Base-by-base conservation (phyloP, 1,139 yeast genomes). In the Diutina rugosa region DNA sequence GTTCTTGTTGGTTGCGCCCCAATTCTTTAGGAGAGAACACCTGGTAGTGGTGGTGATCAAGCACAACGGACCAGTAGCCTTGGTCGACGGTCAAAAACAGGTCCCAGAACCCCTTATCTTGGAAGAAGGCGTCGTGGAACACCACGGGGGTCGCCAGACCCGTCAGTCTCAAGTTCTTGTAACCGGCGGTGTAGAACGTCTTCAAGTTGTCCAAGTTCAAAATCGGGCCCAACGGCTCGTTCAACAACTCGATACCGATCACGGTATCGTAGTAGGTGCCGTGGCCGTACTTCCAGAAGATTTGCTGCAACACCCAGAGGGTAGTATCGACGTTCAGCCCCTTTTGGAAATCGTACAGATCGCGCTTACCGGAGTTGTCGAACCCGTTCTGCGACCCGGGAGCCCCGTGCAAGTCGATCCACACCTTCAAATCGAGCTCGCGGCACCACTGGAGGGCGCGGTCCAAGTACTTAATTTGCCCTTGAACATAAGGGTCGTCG, bases 381-480 rank as follows among this genome's bases (percentile, higher is more conserved):
- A 91, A 91, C 26, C 98, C 97, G 67, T 91, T 91, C 71, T 91
- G 98, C 26, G 96, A 87, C n/a, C 97, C 98, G 55, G 97, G 95
- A 35, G 90, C 95, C 58, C 98, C 98, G 68, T 91, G 99, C 63
- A 91, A 73, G 69, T 91, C 99, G 57, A 91, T 78, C 97, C 97
- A 90, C 28, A 82, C 95, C 67, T 86, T 84, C 63, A 91, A 69
- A 55, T 78, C 79, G 63, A 83, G 64, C 26, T 75, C 72, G 57
- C 81, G 71, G 55, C 88, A 82, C 97, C 97, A 91, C 29, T 70
- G 77, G 56, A 91, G 73, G 9, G 97, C 96, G 62, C 77, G 73
- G 63, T 87, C 90, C 59, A 91, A 73, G 68, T 86, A 89, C 18
- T 70, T 67, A 57, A 77, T 82, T 72, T 90, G 97, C 30, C 97